Conservation (phyloP, 306 rosid species). For the Pyrus betulifolia region DNA sequence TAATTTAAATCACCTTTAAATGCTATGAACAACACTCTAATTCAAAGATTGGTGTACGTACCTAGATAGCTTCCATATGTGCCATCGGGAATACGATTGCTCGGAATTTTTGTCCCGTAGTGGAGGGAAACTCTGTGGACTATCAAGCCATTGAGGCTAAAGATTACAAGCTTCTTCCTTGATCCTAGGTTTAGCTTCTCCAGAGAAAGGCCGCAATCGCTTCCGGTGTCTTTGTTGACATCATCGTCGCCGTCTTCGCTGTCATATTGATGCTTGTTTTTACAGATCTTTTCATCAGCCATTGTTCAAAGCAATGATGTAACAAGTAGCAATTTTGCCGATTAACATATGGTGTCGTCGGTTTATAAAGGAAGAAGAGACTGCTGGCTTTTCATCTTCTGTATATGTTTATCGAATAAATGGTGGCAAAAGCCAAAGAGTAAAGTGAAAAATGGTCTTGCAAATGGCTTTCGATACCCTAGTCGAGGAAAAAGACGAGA, state of each 20-base stretch:
- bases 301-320: not conserved
- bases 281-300: not conserved
- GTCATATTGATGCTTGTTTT: not conserved
- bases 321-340: too few species aligned
- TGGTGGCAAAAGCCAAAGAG: too few species aligned
- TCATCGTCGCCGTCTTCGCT: not conserved
- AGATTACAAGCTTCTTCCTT: constrained; percentile 14
- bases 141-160: constrained; percentile 10
- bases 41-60: not conserved
- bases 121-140: not conserved
- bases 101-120: not conserved
- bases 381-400: not conserved
- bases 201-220: constrained; percentile 2
- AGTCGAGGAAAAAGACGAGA: too few species aligned
- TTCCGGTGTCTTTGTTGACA: not conserved
- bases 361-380: not conserved
- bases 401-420: too few species aligned
- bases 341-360: not conserved
- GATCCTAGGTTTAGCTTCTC: constrained; percentile 20
- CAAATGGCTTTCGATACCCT: too few species aligned
- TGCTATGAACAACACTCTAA: too few species aligned
- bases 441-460: too few species aligned
- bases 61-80: constrained; percentile 3
- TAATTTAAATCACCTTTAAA: too few species aligned
- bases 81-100: not conserved